Evolutionary conservation across 352 stramenopile species (phyloP).

Genomic region (Globisporangium camurandrum): DNA sequence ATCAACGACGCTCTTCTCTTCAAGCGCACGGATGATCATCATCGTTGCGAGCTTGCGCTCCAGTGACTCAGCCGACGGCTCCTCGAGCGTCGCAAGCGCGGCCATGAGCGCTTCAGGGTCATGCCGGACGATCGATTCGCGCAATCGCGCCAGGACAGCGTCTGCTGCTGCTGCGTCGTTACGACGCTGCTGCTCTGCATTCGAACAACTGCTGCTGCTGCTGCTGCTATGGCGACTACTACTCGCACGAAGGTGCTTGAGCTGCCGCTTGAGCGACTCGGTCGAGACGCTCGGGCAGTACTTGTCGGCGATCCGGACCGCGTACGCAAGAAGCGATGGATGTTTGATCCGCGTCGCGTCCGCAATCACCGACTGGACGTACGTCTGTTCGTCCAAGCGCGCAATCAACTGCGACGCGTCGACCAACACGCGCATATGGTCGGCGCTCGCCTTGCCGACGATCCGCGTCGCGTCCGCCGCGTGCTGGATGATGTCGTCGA

Average conservation of each 20-base stretch:
- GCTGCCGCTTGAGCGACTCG: slow-evolving; percentile 32
- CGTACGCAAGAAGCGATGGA: slow-evolving; percentile 55
- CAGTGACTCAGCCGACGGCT: slow-evolving; percentile 52
- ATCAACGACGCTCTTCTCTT: slow-evolving; percentile 65
- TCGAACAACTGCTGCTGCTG: no score
- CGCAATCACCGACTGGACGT: slow-evolving; percentile 63
- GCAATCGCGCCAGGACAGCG: slow-evolving; percentile 43
- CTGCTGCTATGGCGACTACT: no score
- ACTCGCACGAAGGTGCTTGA: slow-evolving; percentile 19
- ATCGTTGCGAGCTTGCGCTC: slow-evolving; percentile 74
- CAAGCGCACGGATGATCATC: slow-evolving; percentile 72
- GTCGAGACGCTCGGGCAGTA: slow-evolving; percentile 49
- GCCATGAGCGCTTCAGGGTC: slow-evolving; percentile 67
- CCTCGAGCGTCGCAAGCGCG: slow-evolving; percentile 52
- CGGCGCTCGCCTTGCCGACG: slow-evolving; percentile 40
- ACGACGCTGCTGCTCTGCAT: slow-evolving; percentile 21
- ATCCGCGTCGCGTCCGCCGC: slow-evolving; percentile 46
- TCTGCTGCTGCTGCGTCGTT: slow-evolving; percentile 33
- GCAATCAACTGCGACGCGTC: slow-evolving; percentile 43
- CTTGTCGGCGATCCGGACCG: slow-evolving; percentile 46
- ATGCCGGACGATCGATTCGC: slow-evolving; percentile 50
- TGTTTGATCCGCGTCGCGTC: slow-evolving; percentile 54
- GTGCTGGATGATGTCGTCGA: slow-evolving; percentile 56
- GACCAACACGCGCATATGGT: slow-evolving; percentile 55
- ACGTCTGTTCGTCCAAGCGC: slow-evolving; percentile 66